Conservation (phyloP, 2,329 filamentous ascomycete species). For the Acephala macrosclerotiorum region DNA sequence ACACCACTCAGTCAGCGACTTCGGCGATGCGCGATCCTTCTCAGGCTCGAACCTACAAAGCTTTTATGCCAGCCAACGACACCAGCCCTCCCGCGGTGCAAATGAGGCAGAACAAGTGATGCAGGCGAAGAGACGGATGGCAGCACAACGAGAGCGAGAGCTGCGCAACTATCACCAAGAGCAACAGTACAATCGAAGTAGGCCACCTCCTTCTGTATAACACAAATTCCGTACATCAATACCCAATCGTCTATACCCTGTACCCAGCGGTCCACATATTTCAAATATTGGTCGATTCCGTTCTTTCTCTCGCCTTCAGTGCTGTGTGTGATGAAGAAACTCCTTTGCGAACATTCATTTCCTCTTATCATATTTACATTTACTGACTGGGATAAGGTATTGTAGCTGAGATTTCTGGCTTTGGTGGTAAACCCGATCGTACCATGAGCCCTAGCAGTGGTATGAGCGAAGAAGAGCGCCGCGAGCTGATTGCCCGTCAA, state of each 20-base stretch:
- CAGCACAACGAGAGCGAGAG: constrained; percentile 97
- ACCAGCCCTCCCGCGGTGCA: constrained; percentile 82
- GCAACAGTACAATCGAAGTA: constrained; percentile 99
- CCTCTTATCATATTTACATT: constrained; percentile 38
- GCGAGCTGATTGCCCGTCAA: constrained; percentile 94
- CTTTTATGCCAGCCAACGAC: constrained; percentile 93
- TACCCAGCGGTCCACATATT: constrained; percentile 44
- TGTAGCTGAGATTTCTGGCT: constrained; percentile 70
- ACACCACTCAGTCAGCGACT: constrained; percentile 86
- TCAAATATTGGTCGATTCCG: constrained; percentile 46
- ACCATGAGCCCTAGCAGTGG: constrained; percentile 80
- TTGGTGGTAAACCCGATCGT: constrained; percentile 81
- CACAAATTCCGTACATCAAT: constrained; percentile 46
- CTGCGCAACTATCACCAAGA: constrained; percentile 99
- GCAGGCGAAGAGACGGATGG: constrained; percentile 99
- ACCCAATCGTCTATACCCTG: constrained; percentile 35
- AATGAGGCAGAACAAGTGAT: constrained; percentile 97
- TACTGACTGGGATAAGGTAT: constrained; percentile 57
- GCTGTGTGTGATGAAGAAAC: constrained; percentile 47
- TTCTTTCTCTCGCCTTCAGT: constrained; percentile 45
- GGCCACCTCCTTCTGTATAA: constrained; percentile 80
- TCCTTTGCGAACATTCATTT: constrained; percentile 23
- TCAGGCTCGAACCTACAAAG: constrained; percentile 84
- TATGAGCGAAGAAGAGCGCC: constrained; percentile 95
- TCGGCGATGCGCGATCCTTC: constrained; percentile 75